These are phyloP conservation scores for Kazachstania sp. DNA, from an alignment of 1,139 yeast genomes.

Conservation along the genomic window DNA sequence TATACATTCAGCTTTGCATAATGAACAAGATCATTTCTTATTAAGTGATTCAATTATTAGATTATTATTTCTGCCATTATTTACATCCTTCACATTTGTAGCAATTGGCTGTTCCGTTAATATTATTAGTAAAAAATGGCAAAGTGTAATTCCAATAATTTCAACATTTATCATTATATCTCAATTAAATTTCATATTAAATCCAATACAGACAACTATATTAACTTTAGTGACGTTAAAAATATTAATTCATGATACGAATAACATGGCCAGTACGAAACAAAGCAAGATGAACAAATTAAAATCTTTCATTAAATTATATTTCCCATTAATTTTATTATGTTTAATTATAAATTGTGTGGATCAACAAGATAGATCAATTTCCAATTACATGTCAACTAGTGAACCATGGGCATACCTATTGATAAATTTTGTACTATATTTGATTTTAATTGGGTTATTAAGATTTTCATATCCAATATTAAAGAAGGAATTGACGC, in stretches of 20 bases:
- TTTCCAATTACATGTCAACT: neutral
- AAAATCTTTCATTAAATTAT: neutral
- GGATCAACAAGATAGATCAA: slow-evolving; percentile 1
- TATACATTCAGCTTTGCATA: neutral
- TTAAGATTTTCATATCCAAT: slow-evolving; percentile 3
- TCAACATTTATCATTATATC: slow-evolving; percentile 13
- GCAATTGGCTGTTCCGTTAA: slow-evolving; percentile 8
- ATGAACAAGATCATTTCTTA: neutral
- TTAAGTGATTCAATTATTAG: slow-evolving; percentile 5
- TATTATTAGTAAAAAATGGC: slow-evolving; percentile 5
- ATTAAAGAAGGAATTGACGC: neutral
- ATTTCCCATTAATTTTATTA: slow-evolving; percentile 2
- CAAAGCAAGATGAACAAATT: neutral
- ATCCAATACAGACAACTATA: slow-evolving; percentile 24
- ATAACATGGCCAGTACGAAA: neutral
- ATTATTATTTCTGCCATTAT: slow-evolving; percentile 23
- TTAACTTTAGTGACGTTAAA: slow-evolving; percentile 17
- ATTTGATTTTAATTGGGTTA: neutral
- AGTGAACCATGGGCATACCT: neutral
- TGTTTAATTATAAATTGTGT: slow-evolving; percentile 3
- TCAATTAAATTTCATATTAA: slow-evolving; percentile 18
- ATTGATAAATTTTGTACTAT: neutral
- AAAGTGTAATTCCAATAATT: slow-evolving; percentile 10
- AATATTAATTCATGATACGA: slow-evolving; percentile 2
- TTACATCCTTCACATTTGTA: slow-evolving; percentile 21